Evolutionary conservation across 257 asterid genomes (phyloP), one percentile per base, ranked within the genome.

Genomic region (Solanum tarijense): DNA sequence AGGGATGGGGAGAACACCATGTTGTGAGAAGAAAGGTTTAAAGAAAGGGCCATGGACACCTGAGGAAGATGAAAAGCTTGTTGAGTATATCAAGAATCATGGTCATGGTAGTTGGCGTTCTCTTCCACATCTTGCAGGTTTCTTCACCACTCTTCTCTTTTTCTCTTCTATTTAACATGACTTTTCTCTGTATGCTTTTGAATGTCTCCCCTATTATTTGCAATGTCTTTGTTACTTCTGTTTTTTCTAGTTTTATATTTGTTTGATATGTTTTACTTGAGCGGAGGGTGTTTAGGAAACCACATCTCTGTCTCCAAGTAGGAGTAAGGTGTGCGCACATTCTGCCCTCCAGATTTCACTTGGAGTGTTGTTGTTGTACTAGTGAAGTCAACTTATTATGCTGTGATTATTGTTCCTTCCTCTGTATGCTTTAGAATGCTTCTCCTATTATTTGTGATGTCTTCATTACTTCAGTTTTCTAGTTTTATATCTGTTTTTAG

Each of bases 31-130:
- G 95, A 94, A 92, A 75, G 98, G 97, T 85, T 83, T 97, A 94
- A 97, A 96, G 90, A 97, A 92, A 90, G 99, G 99, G 83, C 98
- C 98, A 21, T 97, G 99, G 99, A 94, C 98, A 36, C 90, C 98
- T 25, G 99, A 96, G 38, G 98, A 96, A 95, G 99, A 96, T 62
- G 96, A 93, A 36, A 95, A 93, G 81, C 90, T 96, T 73, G 86
- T 93, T 60, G 94, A 93, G 4, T 96, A 93, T 76, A 94, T 96
- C 89, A 94, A 92, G 89, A 91, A 92, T 18, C 88, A 95, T 91
- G 99, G 99, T 21, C 96, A 93, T 91, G 97, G 97, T 23, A 94
- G 98, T 93, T 96, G 99, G 99, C 93, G 96, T 73, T 90, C 93
- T 75, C 95, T 96, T 87, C 99, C 99, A 85, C 92, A 94, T 86